phyloP scores from a whole-genome alignment of 805 yeast species.

The Zygoascus bituminiphila region DNA sequence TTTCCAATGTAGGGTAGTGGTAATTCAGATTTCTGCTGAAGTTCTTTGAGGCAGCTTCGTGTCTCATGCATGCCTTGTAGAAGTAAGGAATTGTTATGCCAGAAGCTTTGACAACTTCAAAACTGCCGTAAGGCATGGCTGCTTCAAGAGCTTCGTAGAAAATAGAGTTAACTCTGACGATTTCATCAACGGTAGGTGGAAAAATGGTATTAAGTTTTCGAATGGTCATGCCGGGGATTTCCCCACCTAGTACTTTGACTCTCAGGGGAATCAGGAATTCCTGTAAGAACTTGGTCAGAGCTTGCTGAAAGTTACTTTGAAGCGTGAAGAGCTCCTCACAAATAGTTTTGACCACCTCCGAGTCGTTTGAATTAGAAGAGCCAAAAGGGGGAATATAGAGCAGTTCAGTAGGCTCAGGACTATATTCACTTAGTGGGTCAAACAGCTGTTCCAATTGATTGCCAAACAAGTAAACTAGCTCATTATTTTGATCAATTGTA shows the following conservation, averaged over 20 bases:
- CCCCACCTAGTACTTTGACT: conserved; percentile 46
- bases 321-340: conserved; percentile 59
- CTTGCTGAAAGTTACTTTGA: conserved; percentile 68
- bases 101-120: conserved; percentile 71
- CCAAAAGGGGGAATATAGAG: conserved; percentile 53
- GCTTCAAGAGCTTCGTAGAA: conserved; percentile 63
- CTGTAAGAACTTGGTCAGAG: conserved; percentile 66
- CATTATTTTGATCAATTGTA: conserved; percentile 60
- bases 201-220: conserved; percentile 66
- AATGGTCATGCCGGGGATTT: conserved; percentile 46
- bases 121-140: conserved; percentile 62
- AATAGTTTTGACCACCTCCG: conserved; percentile 40
- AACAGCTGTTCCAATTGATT: conserved; percentile 81
- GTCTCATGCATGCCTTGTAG: conserved; percentile 86
- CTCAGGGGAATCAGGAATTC: conserved; percentile 73
- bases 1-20: conserved; percentile 33
- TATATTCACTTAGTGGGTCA: conserved; percentile 83
- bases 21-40: conserved; percentile 42
- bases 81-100: conserved; percentile 82
- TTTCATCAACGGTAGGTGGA: conserved; percentile 94
- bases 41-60: conserved; percentile 79
- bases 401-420: conserved; percentile 78
- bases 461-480: conserved; percentile 68
- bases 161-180: conserved; percentile 81
- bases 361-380: conserved; percentile 21